phyloP scores from a whole-genome alignment of 2,329 filamentous ascomycete species.

The Dothistroma septosporum region DNA sequence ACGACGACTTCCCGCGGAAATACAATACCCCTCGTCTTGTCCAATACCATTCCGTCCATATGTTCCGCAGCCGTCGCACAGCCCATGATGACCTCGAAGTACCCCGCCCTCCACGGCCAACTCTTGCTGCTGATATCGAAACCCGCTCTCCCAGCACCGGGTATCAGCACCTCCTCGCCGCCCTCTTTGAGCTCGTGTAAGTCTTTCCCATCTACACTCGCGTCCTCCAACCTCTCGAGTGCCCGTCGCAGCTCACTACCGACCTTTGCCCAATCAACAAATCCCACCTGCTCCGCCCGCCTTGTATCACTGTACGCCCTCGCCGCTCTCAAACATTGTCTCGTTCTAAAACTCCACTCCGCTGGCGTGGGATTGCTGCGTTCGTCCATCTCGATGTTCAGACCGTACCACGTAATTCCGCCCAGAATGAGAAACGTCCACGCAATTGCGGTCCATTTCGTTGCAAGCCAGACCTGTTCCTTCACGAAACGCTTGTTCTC shows the following conservation, averaged over 20 bases:
- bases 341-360: conserved; percentile 72
- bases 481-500: conserved; percentile 67
- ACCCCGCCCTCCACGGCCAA: conserved; percentile 80
- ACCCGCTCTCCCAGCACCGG: conserved; percentile 53
- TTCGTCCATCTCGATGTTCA: conserved; percentile 72
- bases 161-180: conserved; percentile 36
- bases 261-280: conserved; percentile 66
- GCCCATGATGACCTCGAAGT: conserved; percentile 76
- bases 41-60: conserved; percentile 72
- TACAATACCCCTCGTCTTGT: conserved; percentile 61
- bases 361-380: conserved; percentile 72
- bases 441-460: conserved; percentile 63
- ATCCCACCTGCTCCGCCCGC: conserved; percentile 53
- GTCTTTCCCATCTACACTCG: conserved; percentile 62
- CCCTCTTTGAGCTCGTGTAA: conserved; percentile 57
- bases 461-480: conserved; percentile 64
- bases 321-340: conserved; percentile 64
- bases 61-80: conserved; percentile 73
- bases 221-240: conserved; percentile 66
- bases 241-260: conserved; percentile 58
- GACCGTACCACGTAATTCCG: conserved; percentile 58
- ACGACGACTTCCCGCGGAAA: conserved; percentile 71
- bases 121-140: conserved; percentile 71
- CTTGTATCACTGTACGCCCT: conserved; percentile 44
- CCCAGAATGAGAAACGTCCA: conserved; percentile 61